Conservation (phyloP, 2,329 filamentous ascomycete genomes). For the Neonectria faginata region DNA sequence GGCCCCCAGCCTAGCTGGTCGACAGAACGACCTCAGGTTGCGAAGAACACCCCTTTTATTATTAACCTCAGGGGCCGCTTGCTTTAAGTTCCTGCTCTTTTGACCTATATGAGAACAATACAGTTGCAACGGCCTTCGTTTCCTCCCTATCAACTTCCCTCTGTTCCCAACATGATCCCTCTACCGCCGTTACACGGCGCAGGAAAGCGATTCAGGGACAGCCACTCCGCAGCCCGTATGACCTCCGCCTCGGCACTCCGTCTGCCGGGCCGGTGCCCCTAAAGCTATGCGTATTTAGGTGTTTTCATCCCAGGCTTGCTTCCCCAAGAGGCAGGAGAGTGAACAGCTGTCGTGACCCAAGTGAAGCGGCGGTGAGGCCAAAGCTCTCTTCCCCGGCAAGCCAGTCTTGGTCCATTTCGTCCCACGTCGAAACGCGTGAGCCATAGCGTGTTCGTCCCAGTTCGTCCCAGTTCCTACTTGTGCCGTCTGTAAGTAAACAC, state of each 20-base stretch:
- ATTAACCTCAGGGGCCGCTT: too few species aligned
- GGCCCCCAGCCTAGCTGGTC: too few species aligned
- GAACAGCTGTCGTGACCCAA: not conserved
- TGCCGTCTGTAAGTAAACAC: not conserved
- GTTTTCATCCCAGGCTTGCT: too few species aligned
- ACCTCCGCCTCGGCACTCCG: conserved; percentile 30
- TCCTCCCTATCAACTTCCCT: too few species aligned
- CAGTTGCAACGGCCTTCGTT: too few species aligned
- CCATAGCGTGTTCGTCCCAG: not conserved
- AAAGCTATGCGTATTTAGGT: too few species aligned
- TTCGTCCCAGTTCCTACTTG: conserved; percentile 1
- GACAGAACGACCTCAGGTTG: too few species aligned
- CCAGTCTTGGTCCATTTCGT: conserved; percentile 8
- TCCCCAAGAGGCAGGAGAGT: not conserved
- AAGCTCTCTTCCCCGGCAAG: not conserved
- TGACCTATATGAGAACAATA: too few species aligned
- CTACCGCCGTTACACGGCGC: not conserved
- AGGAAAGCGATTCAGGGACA: not conserved
- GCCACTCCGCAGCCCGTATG: not conserved
- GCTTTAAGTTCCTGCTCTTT: too few species aligned
- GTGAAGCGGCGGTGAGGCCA: not conserved
- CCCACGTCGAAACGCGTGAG: not conserved
- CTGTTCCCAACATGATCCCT: too few species aligned
- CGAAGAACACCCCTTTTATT: too few species aligned
- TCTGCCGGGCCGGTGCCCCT: conserved; percentile 24